Base-by-base conservation (phyloP, 139 green algal genomes). In the Chlorella vulgaris region DNA sequence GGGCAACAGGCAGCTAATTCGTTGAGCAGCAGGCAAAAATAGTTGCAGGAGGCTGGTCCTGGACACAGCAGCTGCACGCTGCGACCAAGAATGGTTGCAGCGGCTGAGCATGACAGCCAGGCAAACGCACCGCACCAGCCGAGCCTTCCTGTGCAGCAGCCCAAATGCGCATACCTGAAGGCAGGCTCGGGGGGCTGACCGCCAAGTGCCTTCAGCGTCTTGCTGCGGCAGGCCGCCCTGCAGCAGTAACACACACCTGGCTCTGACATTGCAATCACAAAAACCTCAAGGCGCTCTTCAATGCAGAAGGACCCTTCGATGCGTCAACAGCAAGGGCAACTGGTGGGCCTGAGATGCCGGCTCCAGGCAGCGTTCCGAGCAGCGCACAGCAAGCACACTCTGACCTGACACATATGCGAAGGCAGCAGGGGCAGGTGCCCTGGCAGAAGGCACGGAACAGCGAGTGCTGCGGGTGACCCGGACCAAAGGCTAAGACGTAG, bases 391-490 rank as follows among this genome's bases (percentile, higher is more conserved):
- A n/a, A n/a, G n/a, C n/a, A n/a, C n/a, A 60, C 42, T 70, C 51
- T 43, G 43, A 74, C 83, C 65, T 33, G 33, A 67, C 55, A 65
- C 83, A 78, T 33, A 87, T 29, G 65, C 55, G 75, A 18, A 68
- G 69, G 69, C 83, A 69, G 83, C 71, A 83, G 55, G 78, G 83
- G 78, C 83, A 87, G 31, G 53, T 35, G 53, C 83, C 83, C 6
- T 40, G 39, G 42, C 71, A 83, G 31, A 62, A 50, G n/a, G 62
- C 71, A 26, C n/a, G 60, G 28, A 15, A 19, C 42, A 35, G 29
- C 24, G 50, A 39, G 18, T 65, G 36, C 35, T 55, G 50, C 26
- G 38, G 33, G 24, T 79, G 39, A 22, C 67, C 35, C 0, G 74
- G 53, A 36, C 38, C 53, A 42, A 55, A 61, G 29, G 26, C 39